Evolutionary conservation across 2,329 filamentous ascomycete genomes (phyloP).

Genomic region (Fusarium virguliforme): DNA sequence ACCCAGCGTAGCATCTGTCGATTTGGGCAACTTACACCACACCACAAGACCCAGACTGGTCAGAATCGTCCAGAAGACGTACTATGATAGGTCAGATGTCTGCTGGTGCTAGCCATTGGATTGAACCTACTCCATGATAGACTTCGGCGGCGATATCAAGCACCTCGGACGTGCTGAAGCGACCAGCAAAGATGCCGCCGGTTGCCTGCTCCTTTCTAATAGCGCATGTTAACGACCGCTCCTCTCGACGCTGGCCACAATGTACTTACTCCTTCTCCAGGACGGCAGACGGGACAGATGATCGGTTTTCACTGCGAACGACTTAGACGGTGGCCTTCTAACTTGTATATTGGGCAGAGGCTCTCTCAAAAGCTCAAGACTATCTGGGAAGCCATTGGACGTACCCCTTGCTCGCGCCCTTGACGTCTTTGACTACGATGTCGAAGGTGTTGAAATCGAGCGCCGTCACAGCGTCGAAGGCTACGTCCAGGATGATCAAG

Average conservation of each 20-base stretch:
- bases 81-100: constrained; percentile 66
- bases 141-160: constrained; percentile 89
- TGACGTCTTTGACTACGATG: constrained; percentile 88
- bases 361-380: constrained; percentile 56
- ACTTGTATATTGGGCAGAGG: constrained; percentile 53
- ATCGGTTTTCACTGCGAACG: constrained; percentile 64
- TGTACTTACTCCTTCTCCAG: constrained; percentile 82
- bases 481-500: constrained; percentile 94
- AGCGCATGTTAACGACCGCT: constrained; percentile 42
- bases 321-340: constrained; percentile 59
- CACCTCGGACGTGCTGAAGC: constrained; percentile 81
- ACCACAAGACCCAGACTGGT: constrained; percentile 91
- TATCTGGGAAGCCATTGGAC: constrained; percentile 96
- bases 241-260: neutral
- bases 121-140: constrained; percentile 84
- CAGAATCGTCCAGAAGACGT: constrained; percentile 95
- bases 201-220: constrained; percentile 82
- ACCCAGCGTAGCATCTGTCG: neutral
- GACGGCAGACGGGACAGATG: constrained; percentile 64
- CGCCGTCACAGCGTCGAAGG: constrained; percentile 94
- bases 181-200: constrained; percentile 77
- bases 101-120: constrained; percentile 12
- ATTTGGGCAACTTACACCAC: constrained; percentile 80
- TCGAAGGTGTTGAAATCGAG: constrained; percentile 93
- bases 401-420: constrained; percentile 97